Percentiles rank a stretch among this genome's conserved stretches.
phyloP scores from a whole-genome alignment of 1,284 basidiomycete species.

The Sporisorium iseilematis-ciliati region DNA sequence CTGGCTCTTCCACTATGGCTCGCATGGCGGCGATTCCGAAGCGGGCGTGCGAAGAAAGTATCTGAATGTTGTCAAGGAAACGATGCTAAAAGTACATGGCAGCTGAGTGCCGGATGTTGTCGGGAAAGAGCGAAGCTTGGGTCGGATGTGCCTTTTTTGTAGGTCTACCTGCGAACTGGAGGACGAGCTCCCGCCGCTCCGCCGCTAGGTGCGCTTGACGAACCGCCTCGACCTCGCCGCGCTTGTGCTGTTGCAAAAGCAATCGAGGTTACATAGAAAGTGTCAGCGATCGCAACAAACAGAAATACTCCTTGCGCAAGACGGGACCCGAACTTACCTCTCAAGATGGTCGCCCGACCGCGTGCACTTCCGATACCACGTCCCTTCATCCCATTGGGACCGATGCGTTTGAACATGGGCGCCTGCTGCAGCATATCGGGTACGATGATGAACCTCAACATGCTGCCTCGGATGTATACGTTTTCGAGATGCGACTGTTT shows the following conservation, averaged over 20 bases:
- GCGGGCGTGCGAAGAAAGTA: not conserved
- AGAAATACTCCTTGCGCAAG: not conserved
- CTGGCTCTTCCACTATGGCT: not conserved
- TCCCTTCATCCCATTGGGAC: conserved; percentile 97
- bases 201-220: conserved; percentile 16
- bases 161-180: conserved; percentile 28
- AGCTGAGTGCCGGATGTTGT: not conserved
- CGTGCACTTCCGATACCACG: conserved; percentile 98
- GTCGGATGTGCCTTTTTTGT: not conserved
- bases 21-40: not conserved
- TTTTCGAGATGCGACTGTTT: conserved; percentile 99
- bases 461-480: conserved; percentile 97
- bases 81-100: conserved; percentile 35
- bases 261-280: not conserved
- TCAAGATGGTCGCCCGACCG: conserved; percentile 95
- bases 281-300: not conserved
- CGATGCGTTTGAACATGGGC: conserved; percentile 99
- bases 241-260: conserved; percentile 42
- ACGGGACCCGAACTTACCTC: conserved; percentile 71
- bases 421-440: conserved; percentile 99
- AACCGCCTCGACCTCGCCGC: conserved; percentile 46
- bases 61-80: conserved; percentile 5
- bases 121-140: not conserved
- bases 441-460: conserved; percentile 93
- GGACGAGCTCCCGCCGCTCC: conserved; percentile 25